Percentiles rank a stretch among this genome's conserved stretches.
Conservation (phyloP, 345 rosid species). For the Eucalyptus sp. region DNA sequence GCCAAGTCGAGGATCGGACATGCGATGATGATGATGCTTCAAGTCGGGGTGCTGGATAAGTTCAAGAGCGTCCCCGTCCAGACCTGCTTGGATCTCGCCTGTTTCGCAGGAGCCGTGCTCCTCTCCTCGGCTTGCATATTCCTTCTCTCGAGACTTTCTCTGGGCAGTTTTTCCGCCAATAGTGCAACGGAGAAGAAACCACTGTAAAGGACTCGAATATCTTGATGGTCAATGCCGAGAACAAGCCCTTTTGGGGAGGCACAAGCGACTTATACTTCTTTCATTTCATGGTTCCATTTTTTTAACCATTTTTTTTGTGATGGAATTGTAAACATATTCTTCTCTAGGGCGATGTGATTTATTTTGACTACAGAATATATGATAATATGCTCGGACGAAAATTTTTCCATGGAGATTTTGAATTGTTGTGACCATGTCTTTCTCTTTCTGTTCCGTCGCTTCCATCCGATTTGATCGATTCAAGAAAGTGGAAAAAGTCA, state of each 20-base stretch:
- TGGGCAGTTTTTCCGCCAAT: background rate
- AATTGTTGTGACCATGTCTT: background rate
- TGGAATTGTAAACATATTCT: background rate
- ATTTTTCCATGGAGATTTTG: background rate
- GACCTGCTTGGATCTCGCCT: constrained; percentile 50
- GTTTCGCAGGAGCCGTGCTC: constrained; percentile 53
- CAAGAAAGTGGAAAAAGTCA: background rate
- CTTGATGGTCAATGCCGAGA: background rate
- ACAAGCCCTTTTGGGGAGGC: background rate
- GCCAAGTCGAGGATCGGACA: constrained; percentile 64
- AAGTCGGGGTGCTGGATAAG: constrained; percentile 60
- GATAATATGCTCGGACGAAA: background rate
- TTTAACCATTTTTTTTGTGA: background rate
- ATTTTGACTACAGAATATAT: background rate
- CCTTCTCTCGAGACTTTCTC: constrained; percentile 46
- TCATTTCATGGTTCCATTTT: background rate
- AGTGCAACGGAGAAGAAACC: background rate
- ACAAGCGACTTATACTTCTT: background rate
- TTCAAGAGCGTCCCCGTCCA: constrained; percentile 38
- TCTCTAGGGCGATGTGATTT: background rate
- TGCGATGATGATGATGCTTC: constrained; percentile 59
- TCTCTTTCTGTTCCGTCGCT: background rate
- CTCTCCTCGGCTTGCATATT: constrained; percentile 45
- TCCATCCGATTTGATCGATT: background rate
- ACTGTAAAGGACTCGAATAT: background rate